Base-by-base conservation (phyloP, 1,284 basidiomycete genomes). In the Porodaedalea pini region DNA sequence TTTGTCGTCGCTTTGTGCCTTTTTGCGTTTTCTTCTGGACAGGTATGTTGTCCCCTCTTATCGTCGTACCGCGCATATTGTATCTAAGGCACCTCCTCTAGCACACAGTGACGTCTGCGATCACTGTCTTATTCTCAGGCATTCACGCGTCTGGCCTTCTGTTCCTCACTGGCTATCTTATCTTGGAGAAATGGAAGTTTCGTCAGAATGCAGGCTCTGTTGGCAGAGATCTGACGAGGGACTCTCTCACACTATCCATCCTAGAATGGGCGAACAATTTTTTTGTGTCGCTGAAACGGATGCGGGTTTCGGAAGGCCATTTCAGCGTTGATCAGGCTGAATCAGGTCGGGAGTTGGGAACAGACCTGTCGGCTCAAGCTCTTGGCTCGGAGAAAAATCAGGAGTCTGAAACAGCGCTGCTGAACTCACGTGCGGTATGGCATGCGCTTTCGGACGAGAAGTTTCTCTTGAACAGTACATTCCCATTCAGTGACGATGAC, bases 101-200 rank as follows among this genome's bases (percentile, higher is more conserved):
- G 41, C 7, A n/a, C 21, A 19, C 41, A 4, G 7, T 5, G 41
- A 52, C 51, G 15, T 27, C 51, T 8, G 19, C 13, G 4, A 25
- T 52, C 2, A 41, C 37, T 3, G n/a, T 52, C 5, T 34, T 8
- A 10, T 40, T 52, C 17, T 13, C 39, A 19, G 13, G 19, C 2
- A 7, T 52, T 5, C 37, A 52, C 17, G 51, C 37, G 17, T 21
- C 51, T 19, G 48, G 37, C 17, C 31, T 57, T 31, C 19, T 57
- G 10, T 13, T 51, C 15, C 27, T 51, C 17, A 51, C 23, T 8
- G 39, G 23, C 15, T 51, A 4, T 8, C 51, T 51, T 27, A 25
- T 51, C 13, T 23, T 17, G 3, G 55, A 57, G 27, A 41, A 31
- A 34, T 57, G 55, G 55, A 36, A 48, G 2, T 57, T 51, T 31